Evolutionary conservation across 2,329 filamentous ascomycete genomes (phyloP), one percentile per base, ranked within the genome.

Genomic region (Paecilomyces variotii): DNA sequence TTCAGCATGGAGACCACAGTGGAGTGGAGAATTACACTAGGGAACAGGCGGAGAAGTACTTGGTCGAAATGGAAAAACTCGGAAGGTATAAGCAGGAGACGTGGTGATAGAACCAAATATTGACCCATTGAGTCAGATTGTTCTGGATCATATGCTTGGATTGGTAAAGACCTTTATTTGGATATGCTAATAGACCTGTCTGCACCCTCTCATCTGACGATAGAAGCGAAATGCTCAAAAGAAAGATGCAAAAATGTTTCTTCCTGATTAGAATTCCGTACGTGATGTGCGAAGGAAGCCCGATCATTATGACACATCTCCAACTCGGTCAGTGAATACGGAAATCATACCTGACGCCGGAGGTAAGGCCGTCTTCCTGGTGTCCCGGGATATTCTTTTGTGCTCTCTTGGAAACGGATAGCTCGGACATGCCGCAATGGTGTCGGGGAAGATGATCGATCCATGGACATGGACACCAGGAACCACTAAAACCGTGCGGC

Each of bases 41-140:
- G 54, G 74, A 80, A 27, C 77, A 77, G 9, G 85, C 85, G 0
- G 84, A 87, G 65, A 74, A 68, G 26, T 82, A 82, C 67, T 62
- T 89, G 10, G 74, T 76, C 26, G 67, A 63, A 3, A 80, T 88
- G 80, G 86, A 88, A 72, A 87, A 82, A 68, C 74, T 69, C 25
- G 85, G 84, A 10, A 73, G 83, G 59, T 89, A 86, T 70, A 84
- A 83, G 65, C 86, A 88, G 68, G 87, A 89, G 73, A 89, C 87
- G 5, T 89, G 87, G 87, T 89, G 60, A 64, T 30, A 45, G 51
- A 39, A 28, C 26, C 12, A 26, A 24, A 28, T 49, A 26, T 49
- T 49, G 32, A 19, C 25, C 10, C 19, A 14, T 28, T 10, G 14
- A 52, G 9, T 6, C 11, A 55, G 9, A 45, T 26, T 10, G 9